Base-by-base conservation (phyloP, 176 grass and related monocot genomes). In the Secale cereale region DNA sequence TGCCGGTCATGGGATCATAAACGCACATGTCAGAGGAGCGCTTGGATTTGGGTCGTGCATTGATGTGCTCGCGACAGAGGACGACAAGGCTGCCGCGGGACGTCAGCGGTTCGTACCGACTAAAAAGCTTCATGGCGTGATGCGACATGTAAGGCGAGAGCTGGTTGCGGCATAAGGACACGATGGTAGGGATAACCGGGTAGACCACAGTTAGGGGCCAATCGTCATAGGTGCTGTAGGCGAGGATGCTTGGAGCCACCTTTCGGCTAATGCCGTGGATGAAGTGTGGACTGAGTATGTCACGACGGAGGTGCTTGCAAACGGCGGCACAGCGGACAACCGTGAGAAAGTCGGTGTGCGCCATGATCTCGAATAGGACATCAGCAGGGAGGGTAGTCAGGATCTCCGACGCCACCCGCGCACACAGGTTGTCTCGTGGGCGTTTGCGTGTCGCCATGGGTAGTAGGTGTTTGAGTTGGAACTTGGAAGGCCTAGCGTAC, bases 121-220 rank as follows among this genome's bases (percentile, higher is more conserved):
- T 0, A 8, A 10, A 5, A 20, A 22, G 10, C 19, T 16, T 4
- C 8, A 0, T 4, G 1, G 29, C 19, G 1, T 5, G 0, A 27
- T 10, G 50, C 3, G 52, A 59, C 30, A 77, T 3, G 75, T n/a
- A 77, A 20, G 50, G 19, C 30, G 5, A 20, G 8, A 77, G 29
- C 6, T 33, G 33, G 8, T 40, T 5, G 13, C 27, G 22, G n/a
- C 22, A 8, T 33, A 61, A 10, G 56, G 11, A 62, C n/a, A 7
- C 0, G 22, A 35, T 14, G 33, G 19, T 30, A 1, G 74, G 9
- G 10, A 29, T 57, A 10, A 19, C 4, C 17, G 46, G 48, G 19
- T 56, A 8, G 8, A 35, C 74, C 19, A 59, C 10, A 29, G 1
- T 14, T 12, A 48, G 13, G 22, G 37, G 39, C 8, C 8, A 10